These are phyloP conservation scores for Macrolepiota dolichaula DNA, from an alignment of 768 basidiomycete genomes.

Conservation along the genomic window DNA sequence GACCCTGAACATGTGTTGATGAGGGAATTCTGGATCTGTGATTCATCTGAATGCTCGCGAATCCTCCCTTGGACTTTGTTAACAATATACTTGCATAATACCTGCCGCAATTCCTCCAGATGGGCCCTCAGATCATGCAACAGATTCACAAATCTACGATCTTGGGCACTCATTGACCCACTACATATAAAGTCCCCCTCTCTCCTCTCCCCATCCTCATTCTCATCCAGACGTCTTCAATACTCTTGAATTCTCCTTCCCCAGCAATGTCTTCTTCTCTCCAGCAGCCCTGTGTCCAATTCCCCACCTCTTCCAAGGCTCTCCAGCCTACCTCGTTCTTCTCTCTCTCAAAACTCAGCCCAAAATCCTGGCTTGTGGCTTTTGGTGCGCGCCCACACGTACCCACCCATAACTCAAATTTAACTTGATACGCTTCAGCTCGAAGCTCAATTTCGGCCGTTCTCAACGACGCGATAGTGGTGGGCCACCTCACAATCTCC, in stretches of 20 bases:
- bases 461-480: slow-evolving; percentile 53
- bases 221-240: not conserved
- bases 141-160: slow-evolving; percentile 12
- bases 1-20: slow-evolving; percentile 5
- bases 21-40: slow-evolving; percentile 14
- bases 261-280: slow-evolving; percentile 34
- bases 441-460: slow-evolving; percentile 59
- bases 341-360: slow-evolving; percentile 40
- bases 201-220: slow-evolving; percentile 10
- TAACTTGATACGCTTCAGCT: slow-evolving; percentile 31
- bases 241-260: not conserved
- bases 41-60: slow-evolving; percentile 26
- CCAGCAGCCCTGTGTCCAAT: slow-evolving; percentile 37
- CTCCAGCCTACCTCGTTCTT: slow-evolving; percentile 42
- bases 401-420: not conserved
- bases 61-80: slow-evolving; percentile 27
- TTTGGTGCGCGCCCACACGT: slow-evolving; percentile 35
- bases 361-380: slow-evolving; percentile 45
- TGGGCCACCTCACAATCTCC: slow-evolving; percentile 58
- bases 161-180: slow-evolving; percentile 3
- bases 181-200: slow-evolving; percentile 11
- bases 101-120: slow-evolving; percentile 7
- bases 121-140: slow-evolving; percentile 4
- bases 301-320: slow-evolving; percentile 39
- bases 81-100: slow-evolving; percentile 23